Conservation (phyloP, 2,329 filamentous ascomycete genomes). For the Colletotrichum salicis region DNA sequence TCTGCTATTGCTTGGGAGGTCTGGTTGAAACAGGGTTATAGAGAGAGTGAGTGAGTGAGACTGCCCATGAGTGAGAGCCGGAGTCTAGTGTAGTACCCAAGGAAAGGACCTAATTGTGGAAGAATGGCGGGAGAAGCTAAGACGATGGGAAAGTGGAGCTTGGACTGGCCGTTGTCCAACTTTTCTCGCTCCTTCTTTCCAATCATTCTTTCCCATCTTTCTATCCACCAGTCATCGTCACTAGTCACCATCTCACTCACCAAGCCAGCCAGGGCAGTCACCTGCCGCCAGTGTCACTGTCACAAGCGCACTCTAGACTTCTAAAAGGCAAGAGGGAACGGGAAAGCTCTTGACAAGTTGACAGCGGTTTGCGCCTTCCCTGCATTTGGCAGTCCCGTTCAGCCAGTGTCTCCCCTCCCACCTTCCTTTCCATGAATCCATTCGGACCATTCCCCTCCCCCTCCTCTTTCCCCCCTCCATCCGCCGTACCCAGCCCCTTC, state of each 20-base stretch:
- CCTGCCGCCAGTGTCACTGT: not conserved
- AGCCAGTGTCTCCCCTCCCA: not conserved
- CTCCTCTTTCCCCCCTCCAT: not conserved
- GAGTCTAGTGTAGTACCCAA: not conserved
- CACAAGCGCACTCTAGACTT: not conserved
- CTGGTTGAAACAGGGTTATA: conserved; percentile 11
- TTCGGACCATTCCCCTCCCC: not conserved
- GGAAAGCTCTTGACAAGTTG: not conserved
- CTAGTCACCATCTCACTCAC: not conserved
- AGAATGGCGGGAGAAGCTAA: conserved; percentile 27
- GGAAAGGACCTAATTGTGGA: conserved; percentile 22
- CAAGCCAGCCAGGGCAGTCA: not conserved
- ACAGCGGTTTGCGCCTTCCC: not conserved
- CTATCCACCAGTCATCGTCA: not conserved
- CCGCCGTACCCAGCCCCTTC: conserved; percentile 15
- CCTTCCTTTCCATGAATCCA: not conserved
- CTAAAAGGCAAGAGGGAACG: not conserved
- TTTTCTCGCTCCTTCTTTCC: not conserved
- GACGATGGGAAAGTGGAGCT: conserved; percentile 5
- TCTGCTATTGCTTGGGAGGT: conserved; percentile 21
- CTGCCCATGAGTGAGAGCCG: too few species aligned
- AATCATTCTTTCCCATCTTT: not conserved
- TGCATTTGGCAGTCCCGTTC: not conserved
- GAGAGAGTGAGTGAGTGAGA: too few species aligned
- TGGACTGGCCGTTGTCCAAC: not conserved